Evolutionary conservation across 1,139 yeast genomes (phyloP).

Genomic region (Debaryomyces coudertii): DNA sequence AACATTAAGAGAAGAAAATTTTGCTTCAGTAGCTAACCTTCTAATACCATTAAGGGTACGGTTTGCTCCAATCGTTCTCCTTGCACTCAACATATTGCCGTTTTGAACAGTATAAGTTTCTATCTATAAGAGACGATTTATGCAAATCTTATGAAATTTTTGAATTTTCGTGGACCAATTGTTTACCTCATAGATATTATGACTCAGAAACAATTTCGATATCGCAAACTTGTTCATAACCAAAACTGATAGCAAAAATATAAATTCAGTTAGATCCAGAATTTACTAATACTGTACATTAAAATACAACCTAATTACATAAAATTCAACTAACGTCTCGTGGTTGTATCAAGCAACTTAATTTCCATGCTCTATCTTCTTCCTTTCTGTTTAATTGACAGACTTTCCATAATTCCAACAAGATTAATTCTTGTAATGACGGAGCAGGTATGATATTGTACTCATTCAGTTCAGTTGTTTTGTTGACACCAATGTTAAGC

Average conservation of each 20-base stretch:
- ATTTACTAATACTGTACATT: background rate
- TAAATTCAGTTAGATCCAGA: background rate
- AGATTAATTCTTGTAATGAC: slow-evolving; percentile 62
- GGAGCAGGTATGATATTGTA: slow-evolving; percentile 46
- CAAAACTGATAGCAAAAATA: slow-evolving; percentile 3
- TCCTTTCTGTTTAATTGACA: slow-evolving; percentile 60
- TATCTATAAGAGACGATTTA: background rate
- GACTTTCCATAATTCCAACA: slow-evolving; percentile 72
- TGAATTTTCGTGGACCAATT: slow-evolving; percentile 6
- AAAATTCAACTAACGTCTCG: slow-evolving; percentile 26
- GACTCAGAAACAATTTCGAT: slow-evolving; percentile 5
- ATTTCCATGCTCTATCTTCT: slow-evolving; percentile 71
- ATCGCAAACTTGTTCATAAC: slow-evolving; percentile 7
- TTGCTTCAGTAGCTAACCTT: slow-evolving; percentile 40
- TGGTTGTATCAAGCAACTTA: slow-evolving; percentile 61
- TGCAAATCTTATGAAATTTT: slow-evolving; percentile 2
- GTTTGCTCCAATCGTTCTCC: slow-evolving; percentile 1
- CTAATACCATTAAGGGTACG: slow-evolving; percentile 17
- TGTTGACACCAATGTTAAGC: slow-evolving; percentile 16
- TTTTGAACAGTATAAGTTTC: background rate
- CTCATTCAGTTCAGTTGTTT: slow-evolving; percentile 24
- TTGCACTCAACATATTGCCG: slow-evolving; percentile 5
- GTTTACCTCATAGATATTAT: slow-evolving; percentile 8
- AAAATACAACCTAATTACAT: background rate
- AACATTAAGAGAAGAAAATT: slow-evolving; percentile 31